Conservation (phyloP, 2,329 filamentous ascomycete genomes). For the Polytolypa hystricis region DNA sequence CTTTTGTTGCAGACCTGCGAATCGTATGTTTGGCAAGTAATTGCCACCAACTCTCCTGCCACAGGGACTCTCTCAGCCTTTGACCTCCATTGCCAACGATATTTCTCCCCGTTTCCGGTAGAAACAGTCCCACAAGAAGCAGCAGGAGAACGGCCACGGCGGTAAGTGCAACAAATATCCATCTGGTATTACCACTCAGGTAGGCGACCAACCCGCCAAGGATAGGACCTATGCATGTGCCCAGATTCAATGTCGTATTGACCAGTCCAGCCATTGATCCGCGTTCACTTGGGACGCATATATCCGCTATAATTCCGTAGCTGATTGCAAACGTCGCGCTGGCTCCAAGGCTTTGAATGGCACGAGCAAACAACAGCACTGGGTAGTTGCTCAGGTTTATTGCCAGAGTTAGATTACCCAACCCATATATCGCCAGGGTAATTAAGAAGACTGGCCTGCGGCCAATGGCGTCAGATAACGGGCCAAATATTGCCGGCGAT, state of each 20-base stretch:
- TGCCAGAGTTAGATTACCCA: slow-evolving; percentile 13
- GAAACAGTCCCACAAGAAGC: background rate
- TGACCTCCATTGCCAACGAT: slow-evolving; percentile 1
- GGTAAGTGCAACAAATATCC: slow-evolving; percentile 17
- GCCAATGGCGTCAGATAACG: slow-evolving; percentile 11
- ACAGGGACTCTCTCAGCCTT: background rate
- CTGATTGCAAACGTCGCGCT: slow-evolving; percentile 11
- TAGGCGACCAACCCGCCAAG: slow-evolving; percentile 15
- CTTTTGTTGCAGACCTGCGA: background rate
- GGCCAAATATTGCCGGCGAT: slow-evolving; percentile 10
- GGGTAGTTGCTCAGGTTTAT: slow-evolving; percentile 10
- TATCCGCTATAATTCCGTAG: slow-evolving; percentile 15
- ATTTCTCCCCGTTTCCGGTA: background rate
- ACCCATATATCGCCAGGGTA: slow-evolving; percentile 11
- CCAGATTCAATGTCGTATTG: slow-evolving; percentile 11
- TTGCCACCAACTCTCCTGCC: background rate
- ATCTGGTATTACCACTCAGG: slow-evolving; percentile 11
- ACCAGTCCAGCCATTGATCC: slow-evolving; percentile 14
- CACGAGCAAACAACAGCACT: slow-evolving; percentile 10
- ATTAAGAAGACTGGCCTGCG: slow-evolving; percentile 12
- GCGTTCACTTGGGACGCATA: slow-evolving; percentile 11
- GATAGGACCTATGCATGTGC: slow-evolving; percentile 13
- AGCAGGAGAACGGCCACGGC: slow-evolving; percentile 11
- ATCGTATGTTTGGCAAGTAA: background rate
- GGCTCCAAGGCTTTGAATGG: slow-evolving; percentile 14